Evolutionary conservation across 306 rosid species (phyloP), one percentile per base, ranked within the genome.

Genomic region (Inga laurina): DNA sequence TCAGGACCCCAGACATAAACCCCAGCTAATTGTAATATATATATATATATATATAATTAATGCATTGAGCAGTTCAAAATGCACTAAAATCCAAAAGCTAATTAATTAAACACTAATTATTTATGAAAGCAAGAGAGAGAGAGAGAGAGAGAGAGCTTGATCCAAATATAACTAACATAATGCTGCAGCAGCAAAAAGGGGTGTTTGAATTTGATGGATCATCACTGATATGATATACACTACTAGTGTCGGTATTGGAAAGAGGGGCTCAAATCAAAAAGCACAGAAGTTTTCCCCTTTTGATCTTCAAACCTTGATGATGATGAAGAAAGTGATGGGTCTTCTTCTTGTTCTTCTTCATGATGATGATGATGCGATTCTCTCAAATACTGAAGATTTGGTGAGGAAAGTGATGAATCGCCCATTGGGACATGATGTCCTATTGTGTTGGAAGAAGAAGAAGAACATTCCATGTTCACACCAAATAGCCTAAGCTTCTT

Each of bases 401-500:
- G 46, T 24, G 89, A 64, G 22, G 80, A 45, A 30, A 70, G 54
- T 13, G 84, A 75, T 5, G 71, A 32, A 84, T 74, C 78, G 49
- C 77, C 34, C 45, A 74, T 48, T 72, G 90, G 13, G 41, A 65
- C 78, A 34, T 85, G 79, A 35, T 85, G 79, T 65, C 43, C 43
- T 14, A 13, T 43, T 34, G 71, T 15, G 67, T 49, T 62, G 14
- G 54, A 4, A 2, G 56, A 19, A 3, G 91, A 82, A 22, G 86
- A 61, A 54, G 81, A 84, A 77, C 88, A 93, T 84, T 93, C 97
- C 97, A 93, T 91, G 88, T 93, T 91, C 57, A 93, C 97, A 32
- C 97, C 97, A 80, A 93, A 93, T 68, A 93, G 93, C 84, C 97
- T 88, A 5, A 93, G 86, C 71, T 89, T 65, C 66, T 88, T 91